Base-by-base conservation (phyloP, 306 rosid genomes). In the Prunus mira region DNA sequence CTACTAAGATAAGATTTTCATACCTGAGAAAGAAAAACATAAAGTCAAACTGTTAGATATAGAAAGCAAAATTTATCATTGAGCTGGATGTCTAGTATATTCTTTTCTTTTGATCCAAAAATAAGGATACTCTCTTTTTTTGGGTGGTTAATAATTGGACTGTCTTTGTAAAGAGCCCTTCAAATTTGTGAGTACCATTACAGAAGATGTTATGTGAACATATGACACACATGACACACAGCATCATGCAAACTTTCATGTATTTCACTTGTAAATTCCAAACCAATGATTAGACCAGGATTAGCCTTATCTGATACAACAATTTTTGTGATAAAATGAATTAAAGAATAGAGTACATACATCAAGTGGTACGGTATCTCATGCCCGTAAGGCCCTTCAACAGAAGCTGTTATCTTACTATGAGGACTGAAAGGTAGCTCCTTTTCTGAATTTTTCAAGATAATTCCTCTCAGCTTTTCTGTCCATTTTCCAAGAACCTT, bases 401-500 rank as follows among this genome's bases (percentile, higher is more conserved):
- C 96, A 10, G 95, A 92, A 76, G 90, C 90, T 75, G 90, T 90
- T 64, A 94, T 32, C 75, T 60, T 69, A 9, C 69, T 67, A 47
- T 18, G 71, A 80, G 83, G 81, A 41, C 27, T 43, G 73, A 67
- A 74, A 51, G 82, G 74, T 2, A 19, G 70, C 67, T 85, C 84
- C 72, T 73, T 71, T 9, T 83, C 83, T 47, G 86, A 80, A 30
- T 32, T 22, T 27, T 82, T 63, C 51, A 79, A 46, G 60, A 90
- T 84, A 65, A 46, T 85, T 10, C 74, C 91, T 68, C 85, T 81
- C 12, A 95, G 88, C 57, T 47, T 74, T 62, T 50, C 85, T 0
- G 98, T 95, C 98, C 98, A 95, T 82, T 83, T 75, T 20, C 98
- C 98, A 20, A 92, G 97, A 86, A 86, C 98, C 84, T 92, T 92